Evolutionary conservation across 352 stramenopile species (phyloP), one percentile per base, ranked within the genome.

Genomic region (Phytophthora pseudosyringae): DNA sequence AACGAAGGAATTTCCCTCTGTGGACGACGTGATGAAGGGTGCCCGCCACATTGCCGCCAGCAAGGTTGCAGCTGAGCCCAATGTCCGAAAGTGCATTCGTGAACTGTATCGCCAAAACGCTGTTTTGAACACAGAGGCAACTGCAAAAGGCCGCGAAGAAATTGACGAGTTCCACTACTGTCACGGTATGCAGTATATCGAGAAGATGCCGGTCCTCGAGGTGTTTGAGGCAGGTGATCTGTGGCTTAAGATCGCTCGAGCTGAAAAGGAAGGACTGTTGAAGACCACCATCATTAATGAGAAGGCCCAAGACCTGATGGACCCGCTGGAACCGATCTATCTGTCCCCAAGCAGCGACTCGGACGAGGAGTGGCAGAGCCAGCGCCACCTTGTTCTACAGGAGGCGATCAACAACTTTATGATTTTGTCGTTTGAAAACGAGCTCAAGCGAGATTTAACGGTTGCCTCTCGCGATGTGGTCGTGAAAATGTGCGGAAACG

Each of bases 111-210:
- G 85, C 11, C 87, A 91, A 32, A 81, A 91, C 16, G 87, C 88
- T 13, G 68, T 78, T 18, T 58, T 97, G 45, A 93, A 59, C 53
- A 95, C 89, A 9, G 81, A 94, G 48, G 73, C 89, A 32, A 97
- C 89, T 8, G 31, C 49, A 3, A 97, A 97, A 62, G 89, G 89
- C 5, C 75, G 85, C 4, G 89, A 95, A 59, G 89, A 97, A 69
- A 89, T 97, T 28, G 89, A 97, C 39, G 87, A 95, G 57, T 95
- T 95, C 46, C 89, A 97, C 55, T 95, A 93, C 41, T 88, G 75
- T 5, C 86, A 97, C 39, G 89, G 89, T 25, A 58, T 97, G 26
- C 89, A 97, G 65, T 97, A 97, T 47, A 78, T 97, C 31, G 76
- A 83, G 8, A 85, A 83, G 9, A 95, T 95, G 87, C 83, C 86